Percentiles rank a stretch among this genome's conserved stretches.
These are phyloP conservation scores for Tetracladium maxilliforme DNA, from an alignment of 2,329 filamentous ascomycete genomes.

Conservation along the genomic window DNA sequence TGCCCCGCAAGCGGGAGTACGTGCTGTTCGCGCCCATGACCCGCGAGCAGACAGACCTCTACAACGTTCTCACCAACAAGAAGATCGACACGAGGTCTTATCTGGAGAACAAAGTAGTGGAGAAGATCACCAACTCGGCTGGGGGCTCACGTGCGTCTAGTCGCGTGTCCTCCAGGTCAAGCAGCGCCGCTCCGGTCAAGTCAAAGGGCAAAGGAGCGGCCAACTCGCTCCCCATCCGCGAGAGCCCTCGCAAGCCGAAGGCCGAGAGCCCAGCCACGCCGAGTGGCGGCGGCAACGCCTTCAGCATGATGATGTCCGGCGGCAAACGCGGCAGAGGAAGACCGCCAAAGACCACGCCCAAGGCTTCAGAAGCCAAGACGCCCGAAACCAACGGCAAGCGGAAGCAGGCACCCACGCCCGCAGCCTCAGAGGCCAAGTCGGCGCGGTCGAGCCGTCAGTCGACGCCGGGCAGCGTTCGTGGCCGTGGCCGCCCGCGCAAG, in stretches of 20 bases:
- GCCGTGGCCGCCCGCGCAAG: slow-evolving; percentile 33
- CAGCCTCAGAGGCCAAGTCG: slow-evolving; percentile 46
- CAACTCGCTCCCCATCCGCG: no score
- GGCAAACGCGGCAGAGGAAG: slow-evolving; percentile 15
- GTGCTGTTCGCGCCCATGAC: slow-evolving; percentile 90
- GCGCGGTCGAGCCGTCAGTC: slow-evolving; percentile 60
- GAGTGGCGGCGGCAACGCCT: no score
- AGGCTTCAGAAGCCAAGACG: slow-evolving; percentile 18
- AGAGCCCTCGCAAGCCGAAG: no score
- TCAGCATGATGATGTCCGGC: slow-evolving; percentile 1
- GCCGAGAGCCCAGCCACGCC: no score
- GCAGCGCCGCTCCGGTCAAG: no score
- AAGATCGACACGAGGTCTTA: slow-evolving; percentile 53
- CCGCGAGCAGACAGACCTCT: slow-evolving; percentile 78
- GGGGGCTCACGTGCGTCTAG: slow-evolving; percentile 16
- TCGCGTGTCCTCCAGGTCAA: slow-evolving; percentile 23
- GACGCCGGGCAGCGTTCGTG: slow-evolving; percentile 44
- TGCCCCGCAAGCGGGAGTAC: slow-evolving; percentile 96
- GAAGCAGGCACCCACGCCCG: slow-evolving; percentile 14
- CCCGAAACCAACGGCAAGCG: slow-evolving; percentile 40
- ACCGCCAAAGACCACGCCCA: slow-evolving; percentile 8
- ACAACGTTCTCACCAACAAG: slow-evolving; percentile 48
- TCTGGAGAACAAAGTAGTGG: slow-evolving; percentile 64
- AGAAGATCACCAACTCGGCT: slow-evolving; percentile 41
- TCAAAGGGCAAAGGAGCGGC: no score